Evolutionary conservation across 2,329 filamentous ascomycete species (phyloP).

Genomic region (Myriosclerotinia duriaeana): DNA sequence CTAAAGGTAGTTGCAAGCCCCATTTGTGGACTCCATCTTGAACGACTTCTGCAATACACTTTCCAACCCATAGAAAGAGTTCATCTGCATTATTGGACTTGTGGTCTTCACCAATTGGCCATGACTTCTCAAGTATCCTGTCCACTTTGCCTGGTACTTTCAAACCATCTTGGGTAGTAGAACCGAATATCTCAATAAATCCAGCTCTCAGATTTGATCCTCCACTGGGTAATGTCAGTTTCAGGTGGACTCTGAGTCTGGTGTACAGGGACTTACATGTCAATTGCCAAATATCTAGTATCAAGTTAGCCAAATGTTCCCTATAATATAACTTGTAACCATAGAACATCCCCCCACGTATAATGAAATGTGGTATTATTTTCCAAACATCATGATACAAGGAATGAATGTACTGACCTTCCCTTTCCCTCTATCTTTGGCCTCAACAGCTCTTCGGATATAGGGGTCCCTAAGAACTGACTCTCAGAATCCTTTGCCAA

Average conservation of each 20-base stretch:
- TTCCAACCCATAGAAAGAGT: constrained; percentile 78
- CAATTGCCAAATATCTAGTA: constrained; percentile 59
- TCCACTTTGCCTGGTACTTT: constrained; percentile 29
- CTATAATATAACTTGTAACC: background rate
- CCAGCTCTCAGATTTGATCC: constrained; percentile 69
- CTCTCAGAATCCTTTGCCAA: constrained; percentile 54
- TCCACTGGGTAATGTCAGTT: constrained; percentile 50
- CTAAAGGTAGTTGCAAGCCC: constrained; percentile 42
- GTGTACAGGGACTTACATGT: constrained; percentile 54
- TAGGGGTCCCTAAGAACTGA: constrained; percentile 62
- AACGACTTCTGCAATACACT: constrained; percentile 73
- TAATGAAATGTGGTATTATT: background rate
- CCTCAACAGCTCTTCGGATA: constrained; percentile 58
- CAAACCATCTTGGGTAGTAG: constrained; percentile 8
- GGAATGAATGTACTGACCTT: constrained; percentile 42
- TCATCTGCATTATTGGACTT: constrained; percentile 73
- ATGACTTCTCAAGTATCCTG: constrained; percentile 64
- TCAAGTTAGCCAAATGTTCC: constrained; percentile 26
- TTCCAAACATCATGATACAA: background rate
- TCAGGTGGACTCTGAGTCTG: constrained; percentile 2
- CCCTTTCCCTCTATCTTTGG: constrained; percentile 51
- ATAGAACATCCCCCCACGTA: too few relatives aligned
- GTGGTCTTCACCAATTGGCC: constrained; percentile 71
- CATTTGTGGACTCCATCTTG: constrained; percentile 53
- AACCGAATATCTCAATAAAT: constrained; percentile 60